These are phyloP conservation scores for Mimosa bimucronata DNA, from an alignment of 306 rosid genomes.

Conservation along the genomic window DNA sequence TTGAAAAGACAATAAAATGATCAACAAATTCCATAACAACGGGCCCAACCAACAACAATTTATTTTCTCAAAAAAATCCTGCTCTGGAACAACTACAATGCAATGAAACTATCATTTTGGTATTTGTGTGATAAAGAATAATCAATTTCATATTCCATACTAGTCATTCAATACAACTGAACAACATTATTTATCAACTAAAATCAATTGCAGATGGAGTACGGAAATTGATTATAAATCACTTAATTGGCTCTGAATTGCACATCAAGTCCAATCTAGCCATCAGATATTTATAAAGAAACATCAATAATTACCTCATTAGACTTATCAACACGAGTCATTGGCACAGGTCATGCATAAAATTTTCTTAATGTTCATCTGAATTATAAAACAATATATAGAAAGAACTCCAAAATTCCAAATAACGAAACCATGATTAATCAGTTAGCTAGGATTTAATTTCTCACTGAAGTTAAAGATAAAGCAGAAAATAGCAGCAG, in stretches of 20 bases:
- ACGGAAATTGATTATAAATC: conserved; percentile 1
- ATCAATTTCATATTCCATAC: conserved; percentile 9
- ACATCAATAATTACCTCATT: background rate
- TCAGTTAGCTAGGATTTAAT: background rate
- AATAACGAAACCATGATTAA: background rate
- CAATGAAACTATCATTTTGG: background rate
- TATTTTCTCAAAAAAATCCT: background rate
- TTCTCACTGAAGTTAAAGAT: background rate
- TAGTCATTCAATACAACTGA: conserved; percentile 1
- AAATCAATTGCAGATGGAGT: background rate
- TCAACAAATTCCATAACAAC: conserved; percentile 31
- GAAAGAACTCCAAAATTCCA: background rate
- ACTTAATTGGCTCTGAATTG: conserved; percentile 8
- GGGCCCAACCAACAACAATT: too few relatives aligned
- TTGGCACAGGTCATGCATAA: background rate
- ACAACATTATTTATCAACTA: background rate
- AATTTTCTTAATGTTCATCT: background rate
- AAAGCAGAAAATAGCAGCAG: conserved; percentile 15
- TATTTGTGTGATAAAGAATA: conserved; percentile 5
- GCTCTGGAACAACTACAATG: conserved; percentile 4
- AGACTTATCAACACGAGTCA: conserved; percentile 1
- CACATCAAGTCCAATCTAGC: background rate
- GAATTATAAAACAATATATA: background rate
- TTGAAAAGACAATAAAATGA: conserved; percentile 24
- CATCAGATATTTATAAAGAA: background rate